Evolutionary conservation across 352 stramenopile genomes (phyloP).

Genomic region (Aphanomyces stellatus): DNA sequence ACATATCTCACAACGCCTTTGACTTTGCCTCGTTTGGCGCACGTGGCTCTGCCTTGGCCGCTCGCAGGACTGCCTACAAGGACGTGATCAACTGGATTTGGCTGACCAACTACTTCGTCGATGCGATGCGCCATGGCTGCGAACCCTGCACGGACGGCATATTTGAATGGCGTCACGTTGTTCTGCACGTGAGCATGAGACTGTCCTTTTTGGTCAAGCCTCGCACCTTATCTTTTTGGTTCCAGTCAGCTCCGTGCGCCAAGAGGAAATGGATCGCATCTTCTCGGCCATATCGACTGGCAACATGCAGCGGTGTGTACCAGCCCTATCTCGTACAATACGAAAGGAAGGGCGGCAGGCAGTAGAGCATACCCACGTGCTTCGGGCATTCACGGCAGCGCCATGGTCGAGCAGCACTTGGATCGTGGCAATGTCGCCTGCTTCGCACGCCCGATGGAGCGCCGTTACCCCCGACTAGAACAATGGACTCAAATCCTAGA

Average conservation of each 20-base stretch:
- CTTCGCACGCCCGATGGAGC: constrained; percentile 53
- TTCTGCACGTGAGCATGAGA: constrained; percentile 20
- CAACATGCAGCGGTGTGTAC: constrained; percentile 71
- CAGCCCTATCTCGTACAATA: constrained; percentile 34
- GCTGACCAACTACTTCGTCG: constrained; percentile 38
- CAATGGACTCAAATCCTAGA: not conserved
- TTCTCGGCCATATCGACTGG: constrained; percentile 56
- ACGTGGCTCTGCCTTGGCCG: too few species aligned
- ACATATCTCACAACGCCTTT: too few species aligned
- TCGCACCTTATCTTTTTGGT: constrained; percentile 41
- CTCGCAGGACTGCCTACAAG: too few species aligned
- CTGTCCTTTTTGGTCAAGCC: not conserved
- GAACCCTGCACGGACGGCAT: constrained; percentile 54
- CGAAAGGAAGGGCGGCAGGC: not conserved
- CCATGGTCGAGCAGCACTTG: constrained; percentile 39
- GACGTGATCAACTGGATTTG: too few species aligned
- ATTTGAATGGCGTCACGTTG: constrained; percentile 65
- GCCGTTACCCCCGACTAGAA: constrained; percentile 55
- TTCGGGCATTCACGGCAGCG: constrained; percentile 41
- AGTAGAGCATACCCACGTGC: constrained; percentile 41
- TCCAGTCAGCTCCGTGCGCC: constrained; percentile 50
- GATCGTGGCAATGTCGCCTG: constrained; percentile 32
- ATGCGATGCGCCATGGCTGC: constrained; percentile 63
- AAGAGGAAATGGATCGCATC: constrained; percentile 54
- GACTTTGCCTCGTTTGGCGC: too few species aligned